Evolutionary conservation across 352 stramenopile species (phyloP).

Genomic region (Globisporangium nagaii): DNA sequence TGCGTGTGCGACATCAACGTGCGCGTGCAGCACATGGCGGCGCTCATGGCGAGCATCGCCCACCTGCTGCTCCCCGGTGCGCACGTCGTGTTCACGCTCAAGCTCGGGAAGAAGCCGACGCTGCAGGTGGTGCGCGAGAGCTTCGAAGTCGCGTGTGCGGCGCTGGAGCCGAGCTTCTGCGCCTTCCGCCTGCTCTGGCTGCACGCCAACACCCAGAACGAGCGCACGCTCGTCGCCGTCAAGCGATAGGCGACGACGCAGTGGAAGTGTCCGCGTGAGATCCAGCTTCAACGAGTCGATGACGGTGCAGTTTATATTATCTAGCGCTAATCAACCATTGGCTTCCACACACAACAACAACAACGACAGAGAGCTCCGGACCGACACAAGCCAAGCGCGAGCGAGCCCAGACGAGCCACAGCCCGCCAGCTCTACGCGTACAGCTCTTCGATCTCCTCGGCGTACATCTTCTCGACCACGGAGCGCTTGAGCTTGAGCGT

Average conservation of each 20-base stretch:
- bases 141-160: conserved; percentile 3
- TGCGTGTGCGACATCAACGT: conserved; percentile 49
- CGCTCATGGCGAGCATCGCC: conserved; percentile 19
- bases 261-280: neutral
- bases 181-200: conserved; percentile 24
- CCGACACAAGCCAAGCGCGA: too few species aligned
- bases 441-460: conserved; percentile 78
- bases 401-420: neutral
- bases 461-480: conserved; percentile 86
- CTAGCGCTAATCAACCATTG: conserved; percentile 1
- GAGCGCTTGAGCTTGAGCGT: conserved; percentile 93
- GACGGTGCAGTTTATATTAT: neutral
- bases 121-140: conserved; percentile 12
- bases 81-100: conserved; percentile 29
- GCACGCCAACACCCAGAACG: conserved; percentile 41
- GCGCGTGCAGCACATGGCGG: conserved; percentile 22
- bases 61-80: conserved; percentile 15
- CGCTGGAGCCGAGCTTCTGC: conserved; percentile 11
- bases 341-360: neutral
- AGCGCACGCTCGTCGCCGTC: conserved; percentile 31
- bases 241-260: conserved; percentile 8
- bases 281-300: neutral
- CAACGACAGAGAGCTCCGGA: neutral
- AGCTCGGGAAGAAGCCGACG: conserved; percentile 32
- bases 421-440: conserved; percentile 33